Conservation (phyloP, 139 green algal species). For the Spirogloea muscicola region DNA sequence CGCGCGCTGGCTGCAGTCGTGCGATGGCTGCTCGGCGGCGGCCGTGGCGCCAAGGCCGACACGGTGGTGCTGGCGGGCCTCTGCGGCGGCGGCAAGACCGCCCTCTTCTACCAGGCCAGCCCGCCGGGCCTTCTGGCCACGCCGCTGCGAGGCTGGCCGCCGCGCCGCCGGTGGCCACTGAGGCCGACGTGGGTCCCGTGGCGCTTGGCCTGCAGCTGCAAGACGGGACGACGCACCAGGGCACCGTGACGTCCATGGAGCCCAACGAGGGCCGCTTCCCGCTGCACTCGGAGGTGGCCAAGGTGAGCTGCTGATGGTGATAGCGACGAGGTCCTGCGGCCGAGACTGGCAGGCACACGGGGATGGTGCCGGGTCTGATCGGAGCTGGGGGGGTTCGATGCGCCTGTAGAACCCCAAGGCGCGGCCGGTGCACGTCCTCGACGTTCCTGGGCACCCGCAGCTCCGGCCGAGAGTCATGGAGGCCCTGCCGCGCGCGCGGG, state of each 20-base stretch:
- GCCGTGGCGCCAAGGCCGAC: no score
- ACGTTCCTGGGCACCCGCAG: conserved; percentile 79
- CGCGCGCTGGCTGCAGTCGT: no score
- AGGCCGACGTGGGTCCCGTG: not conserved
- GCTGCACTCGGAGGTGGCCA: conserved; percentile 27
- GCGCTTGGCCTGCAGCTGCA: conserved; percentile 41
- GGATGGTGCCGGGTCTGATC: no score
- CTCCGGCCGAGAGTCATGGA: conserved; percentile 52
- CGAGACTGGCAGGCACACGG: no score
- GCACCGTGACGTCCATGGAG: conserved; percentile 48
- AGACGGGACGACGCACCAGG: conserved; percentile 29
- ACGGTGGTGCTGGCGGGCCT: conserved; percentile 38
- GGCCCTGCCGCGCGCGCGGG: conserved; percentile 54
- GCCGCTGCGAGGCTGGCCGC: not conserved
- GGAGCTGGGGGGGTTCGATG: no score
- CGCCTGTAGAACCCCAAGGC: conserved; percentile 4
- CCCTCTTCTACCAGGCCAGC: conserved; percentile 33
- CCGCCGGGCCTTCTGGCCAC: not conserved
- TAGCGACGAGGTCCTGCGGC: no score
- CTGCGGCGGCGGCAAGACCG: conserved; percentile 37
- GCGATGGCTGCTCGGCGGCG: no score
- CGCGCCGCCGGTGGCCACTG: not conserved
- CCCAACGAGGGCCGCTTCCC: conserved; percentile 36
- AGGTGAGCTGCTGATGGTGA: no score
- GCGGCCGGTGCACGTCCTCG: conserved; percentile 60